Evolutionary conservation across 495 filamentous ascomycete genomes (phyloP).

Genomic region (Copromyces sp.): DNA sequence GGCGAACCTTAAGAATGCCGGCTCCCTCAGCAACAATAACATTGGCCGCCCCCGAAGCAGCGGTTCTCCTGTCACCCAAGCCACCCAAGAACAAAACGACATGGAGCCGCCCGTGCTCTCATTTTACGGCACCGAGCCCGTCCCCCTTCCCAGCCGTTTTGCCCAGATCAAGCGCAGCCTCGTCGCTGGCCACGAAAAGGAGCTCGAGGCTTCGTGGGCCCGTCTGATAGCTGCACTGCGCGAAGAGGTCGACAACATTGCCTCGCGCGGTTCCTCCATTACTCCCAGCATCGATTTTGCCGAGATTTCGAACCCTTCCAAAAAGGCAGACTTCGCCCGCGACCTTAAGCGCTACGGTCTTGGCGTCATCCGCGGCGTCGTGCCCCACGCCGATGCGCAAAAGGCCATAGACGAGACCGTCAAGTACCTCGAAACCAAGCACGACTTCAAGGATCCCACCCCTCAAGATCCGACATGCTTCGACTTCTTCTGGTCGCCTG

Average conservation of each 20-base stretch:
- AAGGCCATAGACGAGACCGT: constrained; percentile 46
- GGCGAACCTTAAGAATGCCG: constrained; percentile 10
- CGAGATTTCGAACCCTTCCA: constrained; percentile 42
- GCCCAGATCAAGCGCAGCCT: constrained; percentile 59
- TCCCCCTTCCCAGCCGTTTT: constrained; percentile 72
- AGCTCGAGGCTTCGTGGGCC: constrained; percentile 59
- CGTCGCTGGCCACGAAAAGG: constrained; percentile 55
- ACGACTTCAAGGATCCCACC: constrained; percentile 41
- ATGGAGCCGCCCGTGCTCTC: constrained; percentile 69
- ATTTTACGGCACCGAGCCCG: constrained; percentile 61
- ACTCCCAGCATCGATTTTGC: constrained; percentile 57
- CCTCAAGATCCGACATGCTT: constrained; percentile 64
- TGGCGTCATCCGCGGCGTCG: constrained; percentile 56
- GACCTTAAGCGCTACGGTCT: constrained; percentile 56
- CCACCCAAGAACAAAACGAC: constrained; percentile 10
- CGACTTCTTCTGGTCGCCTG: constrained; percentile 86
- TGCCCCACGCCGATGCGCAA: constrained; percentile 48
- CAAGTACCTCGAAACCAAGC: constrained; percentile 53
- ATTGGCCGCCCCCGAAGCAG: constrained; percentile 3
- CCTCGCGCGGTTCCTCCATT: constrained; percentile 32
- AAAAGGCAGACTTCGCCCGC: constrained; percentile 36
- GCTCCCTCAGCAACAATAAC: neutral
- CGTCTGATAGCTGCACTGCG: constrained; percentile 52
- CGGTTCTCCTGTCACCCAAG: constrained; percentile 1
- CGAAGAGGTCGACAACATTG: constrained; percentile 48